Evolutionary conservation across 2,329 filamentous ascomycete genomes (phyloP).

Genomic region (Paradendryphiella salina): DNA sequence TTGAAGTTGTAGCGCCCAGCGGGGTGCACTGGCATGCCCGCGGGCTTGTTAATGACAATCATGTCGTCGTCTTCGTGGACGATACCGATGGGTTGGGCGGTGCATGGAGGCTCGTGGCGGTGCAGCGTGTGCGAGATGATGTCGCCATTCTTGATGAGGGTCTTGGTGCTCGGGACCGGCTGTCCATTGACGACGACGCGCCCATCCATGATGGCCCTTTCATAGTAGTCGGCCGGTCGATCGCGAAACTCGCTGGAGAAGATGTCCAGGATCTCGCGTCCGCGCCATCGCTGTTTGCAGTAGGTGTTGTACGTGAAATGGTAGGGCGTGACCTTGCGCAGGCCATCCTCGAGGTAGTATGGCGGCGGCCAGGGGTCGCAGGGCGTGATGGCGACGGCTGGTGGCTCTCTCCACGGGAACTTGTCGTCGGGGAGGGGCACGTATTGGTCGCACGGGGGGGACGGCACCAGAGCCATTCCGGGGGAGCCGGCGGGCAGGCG

Average conservation of each 20-base stretch:
- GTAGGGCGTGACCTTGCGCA: slow-evolving; percentile 84
- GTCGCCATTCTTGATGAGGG: slow-evolving; percentile 83
- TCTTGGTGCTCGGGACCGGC: slow-evolving; percentile 63
- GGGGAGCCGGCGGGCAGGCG: slow-evolving; percentile 38
- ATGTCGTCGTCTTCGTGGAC: slow-evolving; percentile 91
- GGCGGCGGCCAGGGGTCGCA: slow-evolving; percentile 64
- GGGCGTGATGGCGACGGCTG: slow-evolving; percentile 55
- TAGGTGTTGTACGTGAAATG: slow-evolving; percentile 93
- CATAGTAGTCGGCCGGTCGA: slow-evolving; percentile 81
- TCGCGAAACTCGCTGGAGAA: slow-evolving; percentile 93
- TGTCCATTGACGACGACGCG: slow-evolving; percentile 80
- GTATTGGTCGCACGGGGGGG: slow-evolving; percentile 36
- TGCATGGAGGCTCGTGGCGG: slow-evolving; percentile 92
- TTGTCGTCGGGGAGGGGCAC: slow-evolving; percentile 40
- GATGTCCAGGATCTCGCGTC: slow-evolving; percentile 77
- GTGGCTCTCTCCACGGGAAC: slow-evolving; percentile 50
- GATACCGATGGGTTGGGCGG: slow-evolving; percentile 74
- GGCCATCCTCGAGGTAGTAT: slow-evolving; percentile 80
- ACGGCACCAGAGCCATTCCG: slow-evolving; percentile 53
- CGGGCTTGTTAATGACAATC: slow-evolving; percentile 96
- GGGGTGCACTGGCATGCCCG: slow-evolving; percentile 91
- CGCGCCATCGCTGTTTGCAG: slow-evolving; percentile 93
- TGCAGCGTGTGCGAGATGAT: slow-evolving; percentile 91
- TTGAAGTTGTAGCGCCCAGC: slow-evolving; percentile 96
- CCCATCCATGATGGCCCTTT: slow-evolving; percentile 75